Percentiles rank a stretch among this genome's conserved stretches.
phyloP scores from a whole-genome alignment of 768 basidiomycete species.

The Coprinopsis sp. region DNA sequence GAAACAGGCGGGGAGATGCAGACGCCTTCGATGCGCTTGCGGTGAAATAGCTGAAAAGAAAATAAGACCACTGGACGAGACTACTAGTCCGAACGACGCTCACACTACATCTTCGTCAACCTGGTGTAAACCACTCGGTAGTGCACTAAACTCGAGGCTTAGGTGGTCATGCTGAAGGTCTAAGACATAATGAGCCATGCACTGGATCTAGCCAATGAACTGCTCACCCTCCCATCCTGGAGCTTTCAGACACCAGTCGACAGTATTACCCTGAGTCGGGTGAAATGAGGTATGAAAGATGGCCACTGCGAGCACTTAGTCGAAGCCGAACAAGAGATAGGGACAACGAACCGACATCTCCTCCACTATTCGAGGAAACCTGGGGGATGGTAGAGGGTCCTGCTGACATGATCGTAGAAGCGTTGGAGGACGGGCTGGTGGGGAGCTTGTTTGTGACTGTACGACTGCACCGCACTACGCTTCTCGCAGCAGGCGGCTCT shows the following conservation, averaged over 20 bases:
- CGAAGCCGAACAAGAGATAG: no score
- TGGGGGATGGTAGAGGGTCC: no score
- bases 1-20: conserved; percentile 26
- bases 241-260: conserved; percentile 76
- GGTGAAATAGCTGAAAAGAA: neutral
- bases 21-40: conserved; percentile 60
- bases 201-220: neutral
- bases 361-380: no score
- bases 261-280: conserved; percentile 71
- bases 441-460: no score
- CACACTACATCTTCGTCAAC: conserved; percentile 79
- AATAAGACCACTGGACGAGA: no score
- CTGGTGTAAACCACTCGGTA: conserved; percentile 79
- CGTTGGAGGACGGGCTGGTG: no score
- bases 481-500: no score
- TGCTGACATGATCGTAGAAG: no score
- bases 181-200: conserved; percentile 18
- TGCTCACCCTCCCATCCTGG: conserved; percentile 46
- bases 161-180: conserved; percentile 65
- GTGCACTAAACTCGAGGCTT: conserved; percentile 60
- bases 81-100: no score
- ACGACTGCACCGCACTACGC: no score
- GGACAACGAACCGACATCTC: no score
- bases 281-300: conserved; percentile 86
- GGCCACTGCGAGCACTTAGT: no score